phyloP scores from a whole-genome alignment of 2,329 filamentous ascomycete species.

The Penicillium sp. region DNA sequence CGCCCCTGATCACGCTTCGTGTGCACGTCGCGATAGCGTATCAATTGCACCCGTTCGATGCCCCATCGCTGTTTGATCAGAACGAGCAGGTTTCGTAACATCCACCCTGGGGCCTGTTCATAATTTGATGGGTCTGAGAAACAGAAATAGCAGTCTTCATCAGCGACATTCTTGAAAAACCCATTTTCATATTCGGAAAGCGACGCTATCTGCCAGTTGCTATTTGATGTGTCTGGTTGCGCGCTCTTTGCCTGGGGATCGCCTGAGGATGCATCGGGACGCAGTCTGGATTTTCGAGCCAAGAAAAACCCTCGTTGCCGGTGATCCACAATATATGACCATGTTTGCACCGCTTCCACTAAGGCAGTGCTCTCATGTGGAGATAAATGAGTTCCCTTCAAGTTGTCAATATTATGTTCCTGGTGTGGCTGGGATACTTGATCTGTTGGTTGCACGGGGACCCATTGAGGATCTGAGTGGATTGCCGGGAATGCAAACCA shows the following conservation, averaged over 20 bases:
- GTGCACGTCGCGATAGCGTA: conserved; percentile 87
- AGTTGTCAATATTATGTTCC: conserved; percentile 7
- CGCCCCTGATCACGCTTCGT: conserved; percentile 72
- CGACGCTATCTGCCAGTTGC: conserved; percentile 69
- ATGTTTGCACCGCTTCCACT: conserved; percentile 80
- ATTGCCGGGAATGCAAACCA: conserved; percentile 96
- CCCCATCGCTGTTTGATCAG: conserved; percentile 79
- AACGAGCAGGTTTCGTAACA: conserved; percentile 81
- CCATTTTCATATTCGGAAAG: conserved; percentile 77
- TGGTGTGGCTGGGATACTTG: conserved; percentile 19
- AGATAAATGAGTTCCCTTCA: conserved; percentile 49
- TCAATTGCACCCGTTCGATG: conserved; percentile 71
- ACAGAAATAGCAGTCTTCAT: conserved; percentile 75
- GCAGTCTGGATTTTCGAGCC: conserved; percentile 56
- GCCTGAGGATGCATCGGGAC: neutral
- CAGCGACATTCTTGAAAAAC: conserved; percentile 72
- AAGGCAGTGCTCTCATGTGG: conserved; percentile 71
- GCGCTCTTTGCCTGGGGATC: neutral
- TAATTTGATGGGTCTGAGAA: conserved; percentile 96
- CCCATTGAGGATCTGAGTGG: conserved; percentile 84
- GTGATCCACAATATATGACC: conserved; percentile 76
- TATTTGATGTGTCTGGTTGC: neutral
- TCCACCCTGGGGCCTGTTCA: conserved; percentile 83
- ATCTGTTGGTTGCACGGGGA: conserved; percentile 45
- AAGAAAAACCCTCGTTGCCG: conserved; percentile 94